A percentile compares a stretch with the other conserved stretches of the same genome.
phyloP scores from a whole-genome alignment of 2,329 filamentous ascomycete genomes.

The Stemphylium lycopersici region DNA sequence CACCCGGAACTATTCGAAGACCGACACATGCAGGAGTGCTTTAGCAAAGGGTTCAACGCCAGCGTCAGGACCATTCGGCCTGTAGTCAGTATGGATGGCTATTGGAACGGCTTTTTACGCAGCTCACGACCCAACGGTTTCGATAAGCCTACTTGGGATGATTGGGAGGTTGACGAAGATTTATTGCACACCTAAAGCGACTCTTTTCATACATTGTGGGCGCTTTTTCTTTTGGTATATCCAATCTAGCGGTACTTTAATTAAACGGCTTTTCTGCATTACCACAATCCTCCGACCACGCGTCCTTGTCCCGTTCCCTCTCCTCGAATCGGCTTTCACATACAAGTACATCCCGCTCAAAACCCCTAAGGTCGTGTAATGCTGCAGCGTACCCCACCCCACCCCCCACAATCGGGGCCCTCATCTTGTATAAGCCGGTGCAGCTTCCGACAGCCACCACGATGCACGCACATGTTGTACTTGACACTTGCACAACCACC shows the following conservation, averaged over 20 bases:
- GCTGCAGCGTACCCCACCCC: conserved; percentile 1
- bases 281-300: too few species aligned
- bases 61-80: conserved; percentile 58
- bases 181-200: conserved; percentile 37
- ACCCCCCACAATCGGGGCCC: conserved; percentile 6
- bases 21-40: conserved; percentile 57
- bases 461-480: neutral
- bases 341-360: neutral
- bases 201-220: neutral
- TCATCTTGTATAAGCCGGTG: conserved; percentile 5
- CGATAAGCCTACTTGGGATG: conserved; percentile 57
- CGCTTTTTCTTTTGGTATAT: neutral
- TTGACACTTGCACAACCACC: neutral
- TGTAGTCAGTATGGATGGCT: conserved; percentile 54
- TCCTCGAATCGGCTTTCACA: neutral
- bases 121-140: conserved; percentile 60
- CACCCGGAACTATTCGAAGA: conserved; percentile 63
- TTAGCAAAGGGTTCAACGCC: conserved; percentile 51
- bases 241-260: conserved; percentile 1
- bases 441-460: conserved; percentile 13
- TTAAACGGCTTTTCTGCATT: neutral
- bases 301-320: too few species aligned
- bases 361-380: neutral
- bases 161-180: conserved; percentile 51
- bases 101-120: conserved; percentile 56